phyloP scores from a whole-genome alignment of 2,329 filamentous ascomycete genomes.

The Aphanoascus verrucosus region DNA sequence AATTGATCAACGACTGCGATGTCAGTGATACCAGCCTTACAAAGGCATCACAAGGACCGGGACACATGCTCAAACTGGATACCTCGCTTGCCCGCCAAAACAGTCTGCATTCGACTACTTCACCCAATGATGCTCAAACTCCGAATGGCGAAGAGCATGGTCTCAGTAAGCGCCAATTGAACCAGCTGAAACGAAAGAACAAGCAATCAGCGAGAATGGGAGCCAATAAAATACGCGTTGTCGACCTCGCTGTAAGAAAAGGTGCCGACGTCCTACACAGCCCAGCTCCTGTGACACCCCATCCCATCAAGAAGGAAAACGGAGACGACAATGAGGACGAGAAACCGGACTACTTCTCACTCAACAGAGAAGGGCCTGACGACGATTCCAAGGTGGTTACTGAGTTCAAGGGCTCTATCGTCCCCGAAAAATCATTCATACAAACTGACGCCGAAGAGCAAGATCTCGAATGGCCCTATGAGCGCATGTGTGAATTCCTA shows the following conservation, averaged over 20 bases:
- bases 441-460: constrained; percentile 66
- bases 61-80: constrained; percentile 39
- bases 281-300: constrained; percentile 40
- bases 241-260: constrained; percentile 66
- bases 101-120: constrained; percentile 36
- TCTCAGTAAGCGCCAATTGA: constrained; percentile 85
- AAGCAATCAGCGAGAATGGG: constrained; percentile 84
- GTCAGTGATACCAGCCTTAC: constrained; percentile 40
- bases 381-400: constrained; percentile 88
- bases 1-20: constrained; percentile 59
- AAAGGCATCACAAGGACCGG: constrained; percentile 20
- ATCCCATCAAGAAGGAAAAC: constrained; percentile 51
- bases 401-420: constrained; percentile 78
- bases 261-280: constrained; percentile 54
- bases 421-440: constrained; percentile 76
- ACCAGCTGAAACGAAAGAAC: constrained; percentile 85
- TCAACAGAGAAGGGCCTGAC: constrained; percentile 69
- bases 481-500: constrained; percentile 85
- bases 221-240: constrained; percentile 78
- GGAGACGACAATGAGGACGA: constrained; percentile 49
- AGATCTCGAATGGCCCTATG: constrained; percentile 84
- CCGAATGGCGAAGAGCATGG: constrained; percentile 53
- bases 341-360: constrained; percentile 75
- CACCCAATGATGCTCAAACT: constrained; percentile 36
- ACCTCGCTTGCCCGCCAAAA: constrained; percentile 37